Evolutionary conservation across 257 asterid genomes (phyloP).

Genomic region (Fraxinus excelsior): DNA sequence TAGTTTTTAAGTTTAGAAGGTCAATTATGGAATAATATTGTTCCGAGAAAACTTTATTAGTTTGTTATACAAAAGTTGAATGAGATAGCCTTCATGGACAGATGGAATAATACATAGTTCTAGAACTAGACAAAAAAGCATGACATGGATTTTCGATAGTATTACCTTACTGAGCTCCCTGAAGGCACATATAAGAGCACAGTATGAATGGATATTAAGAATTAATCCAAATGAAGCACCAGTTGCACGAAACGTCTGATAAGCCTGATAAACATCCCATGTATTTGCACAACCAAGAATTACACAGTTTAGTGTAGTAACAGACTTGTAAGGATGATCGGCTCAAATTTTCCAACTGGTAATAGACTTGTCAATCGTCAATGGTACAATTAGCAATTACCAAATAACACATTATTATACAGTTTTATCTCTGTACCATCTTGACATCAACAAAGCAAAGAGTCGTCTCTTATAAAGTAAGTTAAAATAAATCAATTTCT

Average conservation of each 20-base stretch:
- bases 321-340: constrained; percentile 71
- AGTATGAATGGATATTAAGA: constrained; percentile 82
- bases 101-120: neutral
- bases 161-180: constrained; percentile 76
- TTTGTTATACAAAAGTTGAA: neutral
- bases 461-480: constrained; percentile 26
- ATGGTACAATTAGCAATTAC: constrained; percentile 22
- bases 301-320: constrained; percentile 83
- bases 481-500: constrained; percentile 15
- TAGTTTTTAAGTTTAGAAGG: too few relatives aligned
- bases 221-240: constrained; percentile 65
- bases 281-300: constrained; percentile 90
- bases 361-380: constrained; percentile 68
- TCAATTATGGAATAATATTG: too few relatives aligned
- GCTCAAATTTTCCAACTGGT: constrained; percentile 83
- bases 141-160: constrained; percentile 2
- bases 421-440: constrained; percentile 53
- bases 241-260: constrained; percentile 78
- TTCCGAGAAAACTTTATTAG: too few relatives aligned
- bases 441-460: constrained; percentile 50
- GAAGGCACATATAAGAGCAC: constrained; percentile 74
- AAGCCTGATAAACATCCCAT: constrained; percentile 96
- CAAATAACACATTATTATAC: constrained; percentile 18
- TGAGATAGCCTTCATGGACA: neutral
- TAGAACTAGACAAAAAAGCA: constrained; percentile 1